Evolutionary conservation across 2,329 filamentous ascomycete genomes (phyloP).

Genomic region (Alternaria dauci): DNA sequence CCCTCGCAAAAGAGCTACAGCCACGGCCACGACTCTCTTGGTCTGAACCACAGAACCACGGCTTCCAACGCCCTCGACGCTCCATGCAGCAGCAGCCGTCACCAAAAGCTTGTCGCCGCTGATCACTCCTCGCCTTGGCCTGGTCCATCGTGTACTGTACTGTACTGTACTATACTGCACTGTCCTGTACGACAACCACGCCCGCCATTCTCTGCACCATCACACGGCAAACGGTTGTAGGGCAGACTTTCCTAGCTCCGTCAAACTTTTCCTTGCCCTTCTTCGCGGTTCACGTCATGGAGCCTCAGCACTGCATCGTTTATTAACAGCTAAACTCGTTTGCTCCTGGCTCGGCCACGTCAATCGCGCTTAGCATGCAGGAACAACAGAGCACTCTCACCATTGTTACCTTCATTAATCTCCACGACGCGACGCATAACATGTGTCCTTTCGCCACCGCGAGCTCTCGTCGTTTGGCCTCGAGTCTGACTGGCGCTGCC

Average conservation of each 20-base stretch:
- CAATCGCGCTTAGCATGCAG: constrained; percentile 46
- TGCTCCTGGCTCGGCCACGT: constrained; percentile 43
- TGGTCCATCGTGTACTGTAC: constrained; percentile 5
- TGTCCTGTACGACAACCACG: neutral
- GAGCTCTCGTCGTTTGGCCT: constrained; percentile 18
- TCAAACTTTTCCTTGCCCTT: constrained; percentile 15
- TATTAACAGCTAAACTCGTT: constrained; percentile 26
- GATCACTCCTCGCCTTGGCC: constrained; percentile 20
- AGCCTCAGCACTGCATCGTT: constrained; percentile 21
- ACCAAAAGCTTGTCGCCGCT: constrained; percentile 8
- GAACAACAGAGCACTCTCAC: constrained; percentile 46
- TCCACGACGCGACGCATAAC: constrained; percentile 34
- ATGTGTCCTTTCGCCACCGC: constrained; percentile 40
- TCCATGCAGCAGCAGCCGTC: neutral
- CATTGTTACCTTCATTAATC: constrained; percentile 39
- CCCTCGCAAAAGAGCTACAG: constrained; percentile 4
- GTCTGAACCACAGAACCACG: neutral
- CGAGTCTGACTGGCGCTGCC: constrained; percentile 31
- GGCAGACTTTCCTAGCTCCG: constrained; percentile 27
- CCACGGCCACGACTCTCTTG: constrained; percentile 2
- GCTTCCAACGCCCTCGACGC: constrained; percentile 2
- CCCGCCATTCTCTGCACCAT: neutral
- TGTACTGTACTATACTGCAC: too few relatives aligned
- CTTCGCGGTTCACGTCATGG: constrained; percentile 25
- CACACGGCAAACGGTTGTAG: constrained; percentile 29